Evolutionary conservation across 495 filamentous ascomycete species (phyloP), one percentile per base, ranked within the genome.

Genomic region (Apiosordaria backusii): DNA sequence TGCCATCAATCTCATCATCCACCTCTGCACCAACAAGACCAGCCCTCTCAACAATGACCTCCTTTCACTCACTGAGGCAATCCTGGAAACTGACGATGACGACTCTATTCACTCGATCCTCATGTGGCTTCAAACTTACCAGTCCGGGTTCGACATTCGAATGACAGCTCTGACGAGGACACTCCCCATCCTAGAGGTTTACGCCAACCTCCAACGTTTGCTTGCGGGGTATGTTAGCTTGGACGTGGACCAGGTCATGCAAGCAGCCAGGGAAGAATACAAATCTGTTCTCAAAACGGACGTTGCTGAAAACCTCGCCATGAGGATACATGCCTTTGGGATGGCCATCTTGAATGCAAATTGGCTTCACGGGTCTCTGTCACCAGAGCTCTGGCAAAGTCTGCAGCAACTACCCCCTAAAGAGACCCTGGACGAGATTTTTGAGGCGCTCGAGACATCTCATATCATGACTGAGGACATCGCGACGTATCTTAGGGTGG

Each of bases 111-210:
- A 64, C 16, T 60, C 65, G 18, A 61, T 67, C 10, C 60, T 57
- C 10, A 18, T 60, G 18, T 65, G 66, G 63, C 40, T 68, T 0
- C 65, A 66, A 9, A 60, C n/a, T 18, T 27, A 64, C 24, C 18
- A 50, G 2, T 24, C 23, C 2, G 53, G 63, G 4, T 66, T 66
- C 66, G 68, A 71, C 58, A 67, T 63, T 24, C 62, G 63, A 13
- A 66, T 71, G 66, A 65, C 65, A 4, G 69, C 63, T 53, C 57
- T 71, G 54, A 68, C 69, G 18, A 62, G 57, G 10, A 19, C 62
- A 9, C 60, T 71, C 4, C 69, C 69, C 2, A 63, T 65, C 13
- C 26, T 68, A 3, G 55, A 54, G 7, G 35, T 24, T 7, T 19
- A 50, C 18, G 22, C 40, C 16, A 27, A 9, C 9, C 57, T 71